Conservation (phyloP, 306 rosid genomes). For the Geum urbanum region DNA sequence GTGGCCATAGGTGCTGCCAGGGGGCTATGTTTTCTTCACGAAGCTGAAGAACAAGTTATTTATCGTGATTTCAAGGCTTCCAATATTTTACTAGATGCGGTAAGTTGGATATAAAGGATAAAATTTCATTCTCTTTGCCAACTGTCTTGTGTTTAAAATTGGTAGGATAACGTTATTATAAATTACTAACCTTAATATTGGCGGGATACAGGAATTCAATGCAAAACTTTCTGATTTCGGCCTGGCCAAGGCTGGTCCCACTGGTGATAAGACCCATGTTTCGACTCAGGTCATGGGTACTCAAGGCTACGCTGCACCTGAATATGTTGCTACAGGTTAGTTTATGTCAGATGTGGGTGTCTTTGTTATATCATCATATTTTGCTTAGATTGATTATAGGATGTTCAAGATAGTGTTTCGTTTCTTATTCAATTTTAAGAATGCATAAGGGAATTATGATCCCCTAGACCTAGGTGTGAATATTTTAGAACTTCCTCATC, state of each 20-base stretch:
- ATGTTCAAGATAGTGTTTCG: too few species aligned
- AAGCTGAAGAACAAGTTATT: slow-evolving; percentile 85
- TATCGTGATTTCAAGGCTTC: slow-evolving; percentile 98
- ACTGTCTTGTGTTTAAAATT: neutral
- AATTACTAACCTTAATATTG: slow-evolving; percentile 15
- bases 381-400: too few species aligned
- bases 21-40: slow-evolving; percentile 92
- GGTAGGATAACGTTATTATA: neutral
- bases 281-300: slow-evolving; percentile 97
- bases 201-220: slow-evolving; percentile 64
- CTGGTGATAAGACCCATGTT: slow-evolving; percentile 93
- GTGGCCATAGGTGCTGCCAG: slow-evolving; percentile 92
- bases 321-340: slow-evolving; percentile 92
- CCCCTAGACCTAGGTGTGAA: neutral
- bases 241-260: slow-evolving; percentile 91
- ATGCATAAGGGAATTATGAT: neutral
- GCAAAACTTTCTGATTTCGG: slow-evolving; percentile 96
- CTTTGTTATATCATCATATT: neutral
- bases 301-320: slow-evolving; percentile 96
- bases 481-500: neutral
- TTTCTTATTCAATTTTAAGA: too few species aligned
- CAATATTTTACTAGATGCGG: slow-evolving; percentile 82
- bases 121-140: neutral
- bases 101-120: slow-evolving; percentile 31
- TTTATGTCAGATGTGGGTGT: slow-evolving; percentile 23